These are phyloP conservation scores for Pseudoturritis turrita DNA, from an alignment of 345 rosid species.

Conservation along the genomic window DNA sequence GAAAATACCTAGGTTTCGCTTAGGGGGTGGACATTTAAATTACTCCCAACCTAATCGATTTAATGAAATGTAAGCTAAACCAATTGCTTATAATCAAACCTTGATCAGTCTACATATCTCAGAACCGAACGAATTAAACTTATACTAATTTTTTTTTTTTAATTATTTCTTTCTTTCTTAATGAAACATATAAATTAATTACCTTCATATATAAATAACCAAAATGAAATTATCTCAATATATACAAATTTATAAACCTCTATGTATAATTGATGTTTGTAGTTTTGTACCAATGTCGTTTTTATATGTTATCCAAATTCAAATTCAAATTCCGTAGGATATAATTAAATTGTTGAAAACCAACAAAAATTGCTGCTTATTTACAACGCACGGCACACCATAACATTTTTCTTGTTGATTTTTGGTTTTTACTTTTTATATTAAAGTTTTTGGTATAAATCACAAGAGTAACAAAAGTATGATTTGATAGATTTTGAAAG, in stretches of 20 bases:
- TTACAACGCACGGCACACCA: not conserved
- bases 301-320: too few species aligned
- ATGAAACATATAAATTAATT: too few species aligned
- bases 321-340: too few species aligned
- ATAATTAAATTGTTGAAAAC: too few species aligned
- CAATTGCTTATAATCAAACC: not conserved
- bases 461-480: not conserved
- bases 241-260: too few species aligned
- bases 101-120: not conserved
- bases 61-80: not conserved
- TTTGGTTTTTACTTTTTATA: not conserved
- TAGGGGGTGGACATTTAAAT: not conserved
- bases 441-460: not conserved
- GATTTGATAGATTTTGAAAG: constrained; percentile 22
- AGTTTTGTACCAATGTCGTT: too few species aligned
- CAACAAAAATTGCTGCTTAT: not conserved
- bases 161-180: too few species aligned
- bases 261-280: too few species aligned
- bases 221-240: too few species aligned
- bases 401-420: not conserved
- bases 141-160: too few species aligned
- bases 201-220: too few species aligned
- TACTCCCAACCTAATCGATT: not conserved
- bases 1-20: too few species aligned
- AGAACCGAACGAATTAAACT: not conserved